Evolutionary conservation across 2,329 filamentous ascomycete species (phyloP), one percentile per base, ranked within the genome.

Genomic region (Colletotrichum salicis): DNA sequence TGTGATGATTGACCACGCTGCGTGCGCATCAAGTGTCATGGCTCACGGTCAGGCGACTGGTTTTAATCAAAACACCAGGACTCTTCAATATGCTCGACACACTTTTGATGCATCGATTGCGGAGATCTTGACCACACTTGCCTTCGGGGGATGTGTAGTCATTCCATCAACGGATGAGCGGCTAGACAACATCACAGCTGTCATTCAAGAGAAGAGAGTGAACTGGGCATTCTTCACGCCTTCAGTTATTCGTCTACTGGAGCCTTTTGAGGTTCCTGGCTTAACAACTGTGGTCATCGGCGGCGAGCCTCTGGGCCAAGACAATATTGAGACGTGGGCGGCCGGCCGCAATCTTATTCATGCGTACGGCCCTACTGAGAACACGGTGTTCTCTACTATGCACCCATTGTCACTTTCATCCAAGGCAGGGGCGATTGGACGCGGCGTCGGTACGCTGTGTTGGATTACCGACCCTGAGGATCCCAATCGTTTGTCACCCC

Each of bases 91-190:
- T 37, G 69, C 69, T 5, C 48, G 64, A 19, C 66, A 71, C 24
- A 64, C 69, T 1, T 71, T 71, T 29, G 69, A 69, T 24, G 69
- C 69, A n/a, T 71, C 64, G 6, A 63, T 71, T 15, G 64, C 66
- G n/a, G 88, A 90, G 72, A 85, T 87, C 0, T 79, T 90, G 13
- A 84, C 85, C 0, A 84, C 87, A 0, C 80, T 91, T 5, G 81
- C 86, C 12, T 80, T 85, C 37, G 90, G 90, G n/a, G 90, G 87
- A 0, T 90, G 87, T 66, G 82, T 92, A 10, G 91, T 89, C 67
- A 82, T 91, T 1, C 89, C 90, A 0, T 84, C 85, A 11, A 80
- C 85, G 1, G 77, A 83, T 10, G 85, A 89, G 67, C 80, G 86
- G n/a, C 76, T 86, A 54, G 83, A 86, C 69, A 84, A 89, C 70